Evolutionary conservation across 768 basidiomycete genomes (phyloP).

Genomic region (Lyophyllum decastes): DNA sequence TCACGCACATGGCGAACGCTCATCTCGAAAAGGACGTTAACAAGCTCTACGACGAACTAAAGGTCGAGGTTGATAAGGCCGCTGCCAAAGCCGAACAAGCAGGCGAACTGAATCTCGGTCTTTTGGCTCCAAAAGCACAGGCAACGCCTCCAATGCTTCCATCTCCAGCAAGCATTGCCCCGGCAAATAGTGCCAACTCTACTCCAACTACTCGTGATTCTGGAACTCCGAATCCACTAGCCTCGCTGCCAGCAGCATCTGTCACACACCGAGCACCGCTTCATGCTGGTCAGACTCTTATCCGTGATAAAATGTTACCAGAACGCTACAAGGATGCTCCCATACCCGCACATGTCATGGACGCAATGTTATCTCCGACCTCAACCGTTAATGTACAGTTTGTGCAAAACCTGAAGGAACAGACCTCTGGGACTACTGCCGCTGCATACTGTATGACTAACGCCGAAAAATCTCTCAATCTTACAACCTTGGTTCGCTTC

Average conservation of each 20-base stretch:
- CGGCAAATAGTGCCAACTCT: slow-evolving; percentile 73
- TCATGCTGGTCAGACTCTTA: slow-evolving; percentile 29
- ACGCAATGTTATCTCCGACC: slow-evolving; percentile 43
- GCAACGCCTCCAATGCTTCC: slow-evolving; percentile 76
- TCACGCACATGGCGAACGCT: slow-evolving; percentile 32
- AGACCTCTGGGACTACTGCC: slow-evolving; percentile 37
- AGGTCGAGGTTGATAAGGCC: slow-evolving; percentile 40
- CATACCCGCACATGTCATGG: slow-evolving; percentile 43
- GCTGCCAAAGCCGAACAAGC: slow-evolving; percentile 40
- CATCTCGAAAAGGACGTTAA: slow-evolving; percentile 41
- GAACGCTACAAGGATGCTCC: slow-evolving; percentile 36
- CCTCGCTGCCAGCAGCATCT: slow-evolving; percentile 30
- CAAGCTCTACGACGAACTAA: slow-evolving; percentile 34
- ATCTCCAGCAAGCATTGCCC: slow-evolving; percentile 70
- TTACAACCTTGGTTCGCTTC: slow-evolving; percentile 67
- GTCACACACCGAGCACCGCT: slow-evolving; percentile 32
- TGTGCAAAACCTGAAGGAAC: slow-evolving; percentile 43
- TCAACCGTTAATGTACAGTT: slow-evolving; percentile 45
- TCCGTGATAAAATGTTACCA: slow-evolving; percentile 40
- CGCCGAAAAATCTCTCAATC: slow-evolving; percentile 57
- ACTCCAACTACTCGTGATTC: slow-evolving; percentile 68
- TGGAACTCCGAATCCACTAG: slow-evolving; percentile 50
- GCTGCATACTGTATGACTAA: slow-evolving; percentile 48
- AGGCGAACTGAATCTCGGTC: slow-evolving; percentile 24
- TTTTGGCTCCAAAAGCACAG: slow-evolving; percentile 37